A percentile compares a stretch with the other conserved stretches of the same genome.
These are phyloP conservation scores for Blastobotrys apis DNA, from an alignment of 1,139 yeast genomes.

Conservation along the genomic window DNA sequence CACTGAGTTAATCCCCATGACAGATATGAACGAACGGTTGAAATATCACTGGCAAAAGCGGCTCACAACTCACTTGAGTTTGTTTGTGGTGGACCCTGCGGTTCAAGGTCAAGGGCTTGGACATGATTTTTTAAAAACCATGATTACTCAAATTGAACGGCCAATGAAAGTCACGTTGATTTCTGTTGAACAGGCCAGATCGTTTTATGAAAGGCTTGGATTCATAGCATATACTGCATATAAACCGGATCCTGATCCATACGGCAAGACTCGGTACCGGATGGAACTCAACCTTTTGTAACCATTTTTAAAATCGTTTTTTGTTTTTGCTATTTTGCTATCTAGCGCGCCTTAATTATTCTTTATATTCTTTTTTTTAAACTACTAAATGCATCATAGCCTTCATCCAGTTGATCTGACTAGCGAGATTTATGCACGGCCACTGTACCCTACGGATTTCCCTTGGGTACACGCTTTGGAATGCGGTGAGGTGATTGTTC, in stretches of 20 bases:
- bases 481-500: background rate
- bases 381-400: no score
- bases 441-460: background rate
- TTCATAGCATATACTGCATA: background rate
- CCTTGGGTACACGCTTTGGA: background rate
- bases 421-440: no score
- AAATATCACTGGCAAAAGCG: background rate
- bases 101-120: constrained; percentile 1
- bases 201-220: background rate
- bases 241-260: background rate
- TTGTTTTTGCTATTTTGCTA: no score
- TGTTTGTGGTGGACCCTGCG: background rate
- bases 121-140: background rate
- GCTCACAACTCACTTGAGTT: background rate
- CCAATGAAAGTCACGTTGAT: background rate
- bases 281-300: no score
- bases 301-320: no score
- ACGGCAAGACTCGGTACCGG: background rate
- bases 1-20: background rate
- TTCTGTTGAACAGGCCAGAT: background rate
- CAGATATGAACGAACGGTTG: background rate
- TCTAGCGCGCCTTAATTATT: no score
- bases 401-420: no score
- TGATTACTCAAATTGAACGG: background rate
- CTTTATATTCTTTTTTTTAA: no score